These are phyloP conservation scores for Rhododendron kiyosumense DNA, from an alignment of 148 eudicot genomes.

Conservation along the genomic window DNA sequence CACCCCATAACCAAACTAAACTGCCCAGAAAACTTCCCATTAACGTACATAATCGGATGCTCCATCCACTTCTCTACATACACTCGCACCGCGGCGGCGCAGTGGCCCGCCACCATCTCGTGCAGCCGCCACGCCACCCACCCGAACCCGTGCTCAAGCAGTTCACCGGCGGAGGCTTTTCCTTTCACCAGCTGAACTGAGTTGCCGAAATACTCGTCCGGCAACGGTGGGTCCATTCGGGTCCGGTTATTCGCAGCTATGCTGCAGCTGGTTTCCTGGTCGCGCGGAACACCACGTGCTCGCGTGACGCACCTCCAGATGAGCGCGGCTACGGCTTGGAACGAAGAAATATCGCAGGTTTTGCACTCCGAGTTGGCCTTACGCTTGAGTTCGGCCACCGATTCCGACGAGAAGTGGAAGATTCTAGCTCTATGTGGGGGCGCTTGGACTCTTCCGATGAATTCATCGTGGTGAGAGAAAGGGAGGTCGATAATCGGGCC, in stretches of 20 bases:
- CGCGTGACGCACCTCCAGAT: slow-evolving; percentile 22
- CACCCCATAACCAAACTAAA: slow-evolving; percentile 15
- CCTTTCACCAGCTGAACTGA: slow-evolving; percentile 4
- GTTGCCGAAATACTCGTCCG: slow-evolving; percentile 18
- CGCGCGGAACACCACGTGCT: not conserved
- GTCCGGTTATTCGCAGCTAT: slow-evolving; percentile 13
- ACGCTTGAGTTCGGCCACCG: slow-evolving; percentile 12
- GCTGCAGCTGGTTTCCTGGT: slow-evolving; percentile 9
- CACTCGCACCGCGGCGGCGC: not conserved
- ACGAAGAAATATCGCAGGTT: slow-evolving; percentile 12
- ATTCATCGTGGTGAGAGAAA: slow-evolving; percentile 21
- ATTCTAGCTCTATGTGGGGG: slow-evolving; percentile 19
- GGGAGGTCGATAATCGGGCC: slow-evolving; percentile 22
- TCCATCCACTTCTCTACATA: slow-evolving; percentile 10
- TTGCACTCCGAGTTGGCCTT: slow-evolving; percentile 18
- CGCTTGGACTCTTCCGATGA: slow-evolving; percentile 13
- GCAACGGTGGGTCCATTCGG: slow-evolving; percentile 18
- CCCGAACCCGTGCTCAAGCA: not conserved
- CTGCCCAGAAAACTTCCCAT: slow-evolving; percentile 7
- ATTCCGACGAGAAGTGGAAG: slow-evolving; percentile 22
- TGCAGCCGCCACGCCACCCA: not conserved
- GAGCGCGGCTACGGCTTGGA: slow-evolving; percentile 23
- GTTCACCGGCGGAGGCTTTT: not conserved
- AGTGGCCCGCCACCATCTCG: not conserved
- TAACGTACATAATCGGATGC: slow-evolving; percentile 6